These are phyloP conservation scores for Cryptosporidium viatorum DNA, from an alignment of 169 alveolate genomes.

Conservation along the genomic window DNA sequence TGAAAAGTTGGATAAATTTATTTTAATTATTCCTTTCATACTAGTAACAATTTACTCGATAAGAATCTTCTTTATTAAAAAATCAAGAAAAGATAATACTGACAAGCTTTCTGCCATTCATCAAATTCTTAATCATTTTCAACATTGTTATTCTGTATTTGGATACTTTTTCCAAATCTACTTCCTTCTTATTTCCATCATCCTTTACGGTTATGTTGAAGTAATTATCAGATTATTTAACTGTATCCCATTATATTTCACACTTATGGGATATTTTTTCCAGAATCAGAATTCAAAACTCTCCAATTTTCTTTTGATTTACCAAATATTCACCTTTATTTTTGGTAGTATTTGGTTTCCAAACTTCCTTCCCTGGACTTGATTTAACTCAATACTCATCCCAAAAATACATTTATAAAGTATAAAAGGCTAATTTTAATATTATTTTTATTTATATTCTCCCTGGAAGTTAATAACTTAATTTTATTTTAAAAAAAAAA, in stretches of 20 bases:
- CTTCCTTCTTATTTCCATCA: constrained; percentile 25
- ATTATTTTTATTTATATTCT: no score
- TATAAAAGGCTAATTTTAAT: no score
- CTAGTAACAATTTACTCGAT: constrained; percentile 5
- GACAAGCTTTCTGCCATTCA: neutral
- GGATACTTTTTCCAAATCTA: constrained; percentile 50
- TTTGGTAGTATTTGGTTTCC: constrained; percentile 70
- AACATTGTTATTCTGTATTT: constrained; percentile 2
- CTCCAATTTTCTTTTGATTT: constrained; percentile 5
- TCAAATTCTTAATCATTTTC: neutral
- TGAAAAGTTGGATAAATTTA: constrained; percentile 52
- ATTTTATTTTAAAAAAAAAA: no score
- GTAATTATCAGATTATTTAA: constrained; percentile 41
- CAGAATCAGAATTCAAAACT: neutral
- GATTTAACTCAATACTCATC: no score
- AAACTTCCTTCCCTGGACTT: constrained; percentile 66
- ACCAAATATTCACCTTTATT: constrained; percentile 59
- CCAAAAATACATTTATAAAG: neutral
- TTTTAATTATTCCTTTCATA: constrained; percentile 2
- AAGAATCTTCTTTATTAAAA: neutral
- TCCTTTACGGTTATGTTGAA: constrained; percentile 30
- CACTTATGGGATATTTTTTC: constrained; percentile 37
- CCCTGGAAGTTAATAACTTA: no score
- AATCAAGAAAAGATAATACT: neutral
- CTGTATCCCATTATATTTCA: constrained; percentile 43